Percentiles rank a stretch among this genome's conserved stretches.
phyloP scores from a whole-genome alignment of 2,329 filamentous ascomycete species.

The Phaeosphaeria sp. region DNA sequence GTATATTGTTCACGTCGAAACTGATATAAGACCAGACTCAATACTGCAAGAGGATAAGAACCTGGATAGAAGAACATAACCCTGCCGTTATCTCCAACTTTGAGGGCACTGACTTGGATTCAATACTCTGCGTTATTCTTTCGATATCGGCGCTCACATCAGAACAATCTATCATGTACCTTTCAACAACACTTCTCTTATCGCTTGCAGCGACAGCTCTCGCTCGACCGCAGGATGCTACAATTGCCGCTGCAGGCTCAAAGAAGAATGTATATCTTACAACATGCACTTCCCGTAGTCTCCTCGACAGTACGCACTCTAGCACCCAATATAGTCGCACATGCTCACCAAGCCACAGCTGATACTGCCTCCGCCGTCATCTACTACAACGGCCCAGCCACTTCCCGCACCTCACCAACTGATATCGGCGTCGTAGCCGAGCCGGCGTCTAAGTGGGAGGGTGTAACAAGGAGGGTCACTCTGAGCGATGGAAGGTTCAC shows the following conservation, averaged over 20 bases:
- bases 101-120: neutral
- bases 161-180: constrained; percentile 2
- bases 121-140: neutral
- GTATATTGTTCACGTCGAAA: neutral
- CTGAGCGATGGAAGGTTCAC: constrained; percentile 3
- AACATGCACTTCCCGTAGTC: constrained; percentile 17
- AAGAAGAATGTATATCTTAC: constrained; percentile 19
- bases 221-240: neutral
- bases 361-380: constrained; percentile 11
- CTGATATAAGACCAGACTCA: neutral
- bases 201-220: neutral
- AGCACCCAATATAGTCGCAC: neutral
- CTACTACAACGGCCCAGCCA: constrained; percentile 15
- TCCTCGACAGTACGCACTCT: constrained; percentile 4
- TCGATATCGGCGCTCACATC: neutral
- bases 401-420: neutral
- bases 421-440: constrained; percentile 8
- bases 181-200: constrained; percentile 5
- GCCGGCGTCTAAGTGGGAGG: constrained; percentile 5
- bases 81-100: constrained; percentile 1
- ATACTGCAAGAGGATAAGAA: neutral
- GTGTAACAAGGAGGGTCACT: neutral
- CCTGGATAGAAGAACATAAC: constrained; percentile 3
- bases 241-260: constrained; percentile 6
- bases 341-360: neutral